phyloP scores from a whole-genome alignment of 2,329 filamentous ascomycete species.

The Cladobotryum mycophilum region DNA sequence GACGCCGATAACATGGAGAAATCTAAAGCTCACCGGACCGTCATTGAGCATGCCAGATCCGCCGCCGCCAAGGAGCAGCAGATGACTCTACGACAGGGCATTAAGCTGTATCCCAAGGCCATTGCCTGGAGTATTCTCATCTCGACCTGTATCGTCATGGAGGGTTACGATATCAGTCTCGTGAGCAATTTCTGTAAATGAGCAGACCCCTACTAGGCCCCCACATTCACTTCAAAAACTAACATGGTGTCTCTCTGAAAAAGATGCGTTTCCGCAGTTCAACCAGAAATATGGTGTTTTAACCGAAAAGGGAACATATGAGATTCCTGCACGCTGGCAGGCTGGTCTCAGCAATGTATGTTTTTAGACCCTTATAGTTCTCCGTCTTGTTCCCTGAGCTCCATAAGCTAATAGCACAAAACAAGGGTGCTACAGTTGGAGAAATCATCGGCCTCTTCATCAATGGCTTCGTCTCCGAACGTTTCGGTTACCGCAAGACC shows the following conservation, averaged over 20 bases:
- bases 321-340: slow-evolving; percentile 57
- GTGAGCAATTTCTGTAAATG: slow-evolving; percentile 70
- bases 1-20: slow-evolving; percentile 15
- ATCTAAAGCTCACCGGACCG: slow-evolving; percentile 20
- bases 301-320: slow-evolving; percentile 39
- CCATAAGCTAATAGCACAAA: not conserved
- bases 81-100: slow-evolving; percentile 69
- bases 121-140: slow-evolving; percentile 78
- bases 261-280: slow-evolving; percentile 51
- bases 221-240: no score
- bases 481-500: slow-evolving; percentile 62
- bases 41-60: slow-evolving; percentile 30
- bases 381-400: not conserved
- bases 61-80: slow-evolving; percentile 57
- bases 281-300: slow-evolving; percentile 51
- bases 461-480: slow-evolving; percentile 60
- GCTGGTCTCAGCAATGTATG: slow-evolving; percentile 51
- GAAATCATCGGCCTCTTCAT: slow-evolving; percentile 61
- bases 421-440: slow-evolving; percentile 32
- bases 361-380: slow-evolving; percentile 3
- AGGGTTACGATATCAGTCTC: slow-evolving; percentile 77
- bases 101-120: slow-evolving; percentile 80
- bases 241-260: slow-evolving; percentile 12
- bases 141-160: slow-evolving; percentile 88
- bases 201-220: not conserved